These are phyloP conservation scores for Russula compacta DNA, from an alignment of 768 basidiomycete species.

Conservation along the genomic window DNA sequence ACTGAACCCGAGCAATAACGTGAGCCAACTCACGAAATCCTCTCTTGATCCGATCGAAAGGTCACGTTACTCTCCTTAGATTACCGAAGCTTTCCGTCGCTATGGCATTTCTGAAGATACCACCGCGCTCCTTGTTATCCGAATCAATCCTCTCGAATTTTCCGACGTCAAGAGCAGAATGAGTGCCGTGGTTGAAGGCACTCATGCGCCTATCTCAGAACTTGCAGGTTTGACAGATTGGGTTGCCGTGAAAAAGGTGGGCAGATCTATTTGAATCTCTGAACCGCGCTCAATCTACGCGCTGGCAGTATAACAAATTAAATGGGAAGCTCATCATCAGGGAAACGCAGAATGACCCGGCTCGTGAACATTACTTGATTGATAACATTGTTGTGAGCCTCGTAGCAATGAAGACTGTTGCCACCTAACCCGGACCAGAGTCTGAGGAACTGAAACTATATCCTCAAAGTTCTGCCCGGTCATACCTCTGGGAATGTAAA, in stretches of 20 bases:
- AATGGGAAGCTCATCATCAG: conserved; percentile 40
- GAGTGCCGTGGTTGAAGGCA: conserved; percentile 50
- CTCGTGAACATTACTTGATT: conserved; percentile 34
- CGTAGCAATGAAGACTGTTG: conserved; percentile 75
- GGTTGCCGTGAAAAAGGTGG: conserved; percentile 63
- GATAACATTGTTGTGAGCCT: conserved; percentile 67
- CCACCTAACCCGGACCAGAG: conserved; percentile 20
- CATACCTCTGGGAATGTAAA: not conserved
- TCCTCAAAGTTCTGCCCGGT: not conserved
- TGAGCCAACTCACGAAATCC: conserved; percentile 26
- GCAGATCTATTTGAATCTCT: conserved; percentile 8
- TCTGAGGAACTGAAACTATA: not conserved
- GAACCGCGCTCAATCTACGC: conserved; percentile 28
- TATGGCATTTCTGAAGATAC: conserved; percentile 73
- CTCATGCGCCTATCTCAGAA: conserved; percentile 37
- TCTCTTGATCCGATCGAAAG: not conserved
- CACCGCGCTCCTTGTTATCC: conserved; percentile 61
- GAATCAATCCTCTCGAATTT: conserved; percentile 39
- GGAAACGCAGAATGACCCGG: conserved; percentile 27
- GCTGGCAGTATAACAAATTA: conserved; percentile 63
- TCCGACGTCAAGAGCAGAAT: conserved; percentile 44
- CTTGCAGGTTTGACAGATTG: conserved; percentile 56
- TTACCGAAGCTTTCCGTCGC: conserved; percentile 77
- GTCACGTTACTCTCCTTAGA: conserved; percentile 37
- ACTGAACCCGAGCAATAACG: conserved; percentile 83